Percentiles rank a stretch among this genome's conserved stretches.
phyloP scores from a whole-genome alignment of 768 basidiomycete species.

The Termitomyces sp. region DNA sequence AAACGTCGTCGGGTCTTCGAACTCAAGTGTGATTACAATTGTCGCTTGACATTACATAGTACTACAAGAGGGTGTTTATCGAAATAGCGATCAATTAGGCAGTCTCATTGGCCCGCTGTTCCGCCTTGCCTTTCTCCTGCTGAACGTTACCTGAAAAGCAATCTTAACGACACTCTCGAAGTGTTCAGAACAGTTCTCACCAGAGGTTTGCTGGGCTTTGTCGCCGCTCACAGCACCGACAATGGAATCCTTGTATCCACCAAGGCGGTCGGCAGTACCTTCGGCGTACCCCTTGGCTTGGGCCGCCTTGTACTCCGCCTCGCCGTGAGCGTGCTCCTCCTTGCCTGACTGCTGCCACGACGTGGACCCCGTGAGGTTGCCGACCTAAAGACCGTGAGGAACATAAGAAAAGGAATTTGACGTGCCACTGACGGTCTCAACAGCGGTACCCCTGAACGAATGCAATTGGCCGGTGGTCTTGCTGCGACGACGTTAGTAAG shows the following conservation, averaged over 20 bases:
- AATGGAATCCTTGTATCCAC: conserved; percentile 45
- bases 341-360: conserved; percentile 47
- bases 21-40: too few species aligned
- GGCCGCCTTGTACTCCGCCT: conserved; percentile 47
- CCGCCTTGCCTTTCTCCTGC: conserved; percentile 24
- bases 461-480: conserved; percentile 42
- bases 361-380: conserved; percentile 42
- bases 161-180: too few species aligned
- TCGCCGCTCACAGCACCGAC: conserved; percentile 54
- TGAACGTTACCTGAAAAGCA: conserved; percentile 36
- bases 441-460: conserved; percentile 37
- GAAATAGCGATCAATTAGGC: too few species aligned
- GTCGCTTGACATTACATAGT: too few species aligned
- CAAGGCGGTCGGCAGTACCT: conserved; percentile 40
- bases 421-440: conserved; percentile 15
- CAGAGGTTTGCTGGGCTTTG: conserved; percentile 37
- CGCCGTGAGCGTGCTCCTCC: conserved; percentile 49
- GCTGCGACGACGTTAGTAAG: conserved; percentile 17
- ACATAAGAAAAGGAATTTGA: background rate
- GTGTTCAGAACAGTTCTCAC: conserved; percentile 19
- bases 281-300: conserved; percentile 49
- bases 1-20: too few species aligned
- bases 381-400: conserved; percentile 21
- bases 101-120: conserved; percentile 19
- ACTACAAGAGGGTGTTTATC: too few species aligned